Evolutionary conservation across 1,139 yeast genomes (phyloP).

Genomic region (Suhomyces kunorum): DNA sequence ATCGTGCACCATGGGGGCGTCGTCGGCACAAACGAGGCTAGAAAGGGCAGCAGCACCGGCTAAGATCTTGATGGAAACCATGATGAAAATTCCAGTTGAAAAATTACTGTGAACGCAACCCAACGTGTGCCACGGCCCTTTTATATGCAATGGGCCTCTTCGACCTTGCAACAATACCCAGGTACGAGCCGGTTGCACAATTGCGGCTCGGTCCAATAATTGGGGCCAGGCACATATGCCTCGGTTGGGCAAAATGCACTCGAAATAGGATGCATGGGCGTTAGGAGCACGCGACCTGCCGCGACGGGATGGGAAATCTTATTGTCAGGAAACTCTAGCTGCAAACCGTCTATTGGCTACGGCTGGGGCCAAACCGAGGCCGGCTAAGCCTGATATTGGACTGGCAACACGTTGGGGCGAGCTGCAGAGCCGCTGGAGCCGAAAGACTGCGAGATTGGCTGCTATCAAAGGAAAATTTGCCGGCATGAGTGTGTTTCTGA

Average conservation of each 20-base stretch:
- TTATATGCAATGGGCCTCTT: background rate
- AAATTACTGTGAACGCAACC: too few species aligned
- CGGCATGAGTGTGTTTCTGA: too few species aligned
- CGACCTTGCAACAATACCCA: background rate
- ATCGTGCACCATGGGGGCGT: conserved; percentile 31
- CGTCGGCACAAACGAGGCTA: conserved; percentile 19
- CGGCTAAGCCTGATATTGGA: background rate
- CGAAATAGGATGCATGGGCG: too few species aligned
- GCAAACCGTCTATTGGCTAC: background rate
- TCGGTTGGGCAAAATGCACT: too few species aligned
- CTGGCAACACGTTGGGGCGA: too few species aligned
- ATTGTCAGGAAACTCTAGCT: background rate
- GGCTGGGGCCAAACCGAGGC: background rate
- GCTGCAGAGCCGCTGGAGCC: too few species aligned
- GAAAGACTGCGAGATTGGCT: too few species aligned
- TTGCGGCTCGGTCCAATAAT: background rate
- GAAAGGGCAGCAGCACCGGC: conserved; percentile 9
- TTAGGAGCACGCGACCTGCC: background rate
- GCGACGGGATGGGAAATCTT: background rate
- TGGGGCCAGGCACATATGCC: too few species aligned
- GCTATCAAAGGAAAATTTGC: too few species aligned
- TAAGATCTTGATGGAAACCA: conserved; percentile 12
- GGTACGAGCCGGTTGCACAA: background rate
- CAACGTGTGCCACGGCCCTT: background rate
- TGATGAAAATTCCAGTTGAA: background rate